These are phyloP conservation scores for Myriosclerotinia scirpicola DNA, from an alignment of 2,329 filamentous ascomycete species.

Conservation along the genomic window DNA sequence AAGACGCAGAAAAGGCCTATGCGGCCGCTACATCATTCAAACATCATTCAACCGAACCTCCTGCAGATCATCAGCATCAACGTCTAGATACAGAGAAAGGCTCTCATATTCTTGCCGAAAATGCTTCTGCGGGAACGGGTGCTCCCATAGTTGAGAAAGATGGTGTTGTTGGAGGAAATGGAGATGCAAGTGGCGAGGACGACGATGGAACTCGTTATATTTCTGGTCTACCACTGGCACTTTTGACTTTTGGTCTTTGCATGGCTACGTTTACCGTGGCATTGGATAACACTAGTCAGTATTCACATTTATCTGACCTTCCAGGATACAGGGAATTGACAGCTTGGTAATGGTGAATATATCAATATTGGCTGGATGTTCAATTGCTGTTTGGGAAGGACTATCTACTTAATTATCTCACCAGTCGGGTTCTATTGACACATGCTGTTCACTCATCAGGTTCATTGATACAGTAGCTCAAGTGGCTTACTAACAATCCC, in stretches of 20 bases:
- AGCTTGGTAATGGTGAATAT: not conserved
- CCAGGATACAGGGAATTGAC: not conserved
- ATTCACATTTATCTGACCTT: slow-evolving; percentile 24
- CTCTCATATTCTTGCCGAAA: slow-evolving; percentile 7
- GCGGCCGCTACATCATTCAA: slow-evolving; percentile 5
- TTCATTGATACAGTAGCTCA: not conserved
- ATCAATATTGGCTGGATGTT: not conserved
- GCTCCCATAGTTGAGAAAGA: slow-evolving; percentile 5
- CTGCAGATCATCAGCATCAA: not conserved
- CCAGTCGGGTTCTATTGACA: too few relatives aligned
- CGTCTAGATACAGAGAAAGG: not conserved
- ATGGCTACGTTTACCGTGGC: slow-evolving; percentile 42
- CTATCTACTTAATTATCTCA: not conserved
- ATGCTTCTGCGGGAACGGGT: not conserved
- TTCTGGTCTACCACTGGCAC: slow-evolving; percentile 36
- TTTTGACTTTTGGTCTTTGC: slow-evolving; percentile 50
- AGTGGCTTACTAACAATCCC: not conserved
- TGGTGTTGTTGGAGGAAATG: slow-evolving; percentile 5
- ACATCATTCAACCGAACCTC: not conserved
- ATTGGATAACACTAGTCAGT: slow-evolving; percentile 41
- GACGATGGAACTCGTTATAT: slow-evolving; percentile 36
- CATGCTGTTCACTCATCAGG: not conserved
- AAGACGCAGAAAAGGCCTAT: slow-evolving; percentile 1
- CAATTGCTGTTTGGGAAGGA: not conserved
- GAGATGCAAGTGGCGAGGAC: slow-evolving; percentile 24